Evolutionary conservation across 2,329 filamentous ascomycete species (phyloP).

Genomic region (Pestalotiopsis sp.): DNA sequence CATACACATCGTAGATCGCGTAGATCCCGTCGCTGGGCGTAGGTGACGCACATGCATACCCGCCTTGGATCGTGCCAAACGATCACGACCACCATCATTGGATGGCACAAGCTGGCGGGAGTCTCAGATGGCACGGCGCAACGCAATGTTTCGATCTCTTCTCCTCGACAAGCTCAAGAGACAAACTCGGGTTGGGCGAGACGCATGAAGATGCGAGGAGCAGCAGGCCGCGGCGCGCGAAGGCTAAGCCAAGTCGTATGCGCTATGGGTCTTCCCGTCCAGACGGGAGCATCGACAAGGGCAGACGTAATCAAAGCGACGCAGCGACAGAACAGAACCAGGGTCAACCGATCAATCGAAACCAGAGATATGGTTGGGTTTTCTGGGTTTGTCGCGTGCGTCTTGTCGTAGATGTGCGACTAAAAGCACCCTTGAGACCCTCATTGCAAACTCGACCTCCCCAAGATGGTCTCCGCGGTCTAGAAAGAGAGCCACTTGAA

Average conservation of each 20-base stretch:
- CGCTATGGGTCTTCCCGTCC: neutral
- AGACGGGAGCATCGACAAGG: neutral
- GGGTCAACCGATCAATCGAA: neutral
- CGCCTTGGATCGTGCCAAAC: neutral
- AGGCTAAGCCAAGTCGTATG: neutral
- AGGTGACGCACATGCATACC: constrained; percentile 9
- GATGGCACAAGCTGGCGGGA: neutral
- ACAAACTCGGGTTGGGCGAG: constrained; percentile 1
- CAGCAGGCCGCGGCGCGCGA: neutral
- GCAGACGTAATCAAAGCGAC: neutral
- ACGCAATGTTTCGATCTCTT: constrained; percentile 1
- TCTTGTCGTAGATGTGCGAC: neutral
- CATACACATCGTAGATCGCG: constrained; percentile 7
- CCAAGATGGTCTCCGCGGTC: neutral
- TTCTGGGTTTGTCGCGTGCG: neutral
- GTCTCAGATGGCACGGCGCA: neutral
- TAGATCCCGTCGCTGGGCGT: constrained; percentile 1
- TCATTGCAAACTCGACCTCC: neutral
- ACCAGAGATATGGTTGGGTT: constrained; percentile 3
- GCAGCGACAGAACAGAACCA: neutral
- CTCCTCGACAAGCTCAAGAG: constrained; percentile 2
- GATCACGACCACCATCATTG: neutral
- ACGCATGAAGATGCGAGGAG: constrained; percentile 1
- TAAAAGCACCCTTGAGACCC: no score
- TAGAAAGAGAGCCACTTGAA: neutral